Evolutionary conservation across 805 yeast genomes (phyloP).

Genomic region (Sungouiozyma ichnusensis): DNA sequence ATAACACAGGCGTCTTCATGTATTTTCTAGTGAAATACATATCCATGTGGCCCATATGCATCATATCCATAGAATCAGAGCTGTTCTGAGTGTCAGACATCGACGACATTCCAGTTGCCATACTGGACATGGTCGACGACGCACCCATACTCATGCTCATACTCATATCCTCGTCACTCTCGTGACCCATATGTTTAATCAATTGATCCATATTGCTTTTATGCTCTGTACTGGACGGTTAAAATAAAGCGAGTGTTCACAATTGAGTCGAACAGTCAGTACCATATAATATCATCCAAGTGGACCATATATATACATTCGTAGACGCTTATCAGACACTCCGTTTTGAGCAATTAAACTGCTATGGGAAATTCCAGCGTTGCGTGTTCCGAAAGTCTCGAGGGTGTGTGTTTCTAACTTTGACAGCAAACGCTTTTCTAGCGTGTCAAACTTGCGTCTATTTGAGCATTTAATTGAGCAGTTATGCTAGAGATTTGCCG

Average conservation of each 20-base stretch:
- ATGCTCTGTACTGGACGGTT: no score
- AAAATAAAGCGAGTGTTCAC: no score
- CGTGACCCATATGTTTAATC: not conserved
- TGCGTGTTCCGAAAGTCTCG: not conserved
- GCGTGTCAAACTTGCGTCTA: no score
- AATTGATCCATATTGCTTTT: not conserved
- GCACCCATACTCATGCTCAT: conserved; percentile 5
- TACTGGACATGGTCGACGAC: conserved; percentile 5
- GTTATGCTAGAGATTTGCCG: not conserved
- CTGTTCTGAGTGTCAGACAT: conserved; percentile 11
- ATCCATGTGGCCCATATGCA: conserved; percentile 35
- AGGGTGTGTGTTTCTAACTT: not conserved
- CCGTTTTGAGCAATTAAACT: not conserved
- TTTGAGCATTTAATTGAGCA: not conserved
- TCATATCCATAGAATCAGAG: conserved; percentile 21
- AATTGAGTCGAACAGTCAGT: no score
- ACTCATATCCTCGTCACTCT: not conserved
- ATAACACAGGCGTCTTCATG: conserved; percentile 51
- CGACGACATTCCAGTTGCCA: conserved; percentile 8
- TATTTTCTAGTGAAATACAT: conserved; percentile 44
- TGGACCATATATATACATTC: not conserved
- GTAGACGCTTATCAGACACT: not conserved
- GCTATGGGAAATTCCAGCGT: not conserved
- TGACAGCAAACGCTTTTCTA: not conserved
- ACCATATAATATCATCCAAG: no score